Base-by-base conservation (phyloP, 345 rosid species). In the Hypericum perforatum region DNA sequence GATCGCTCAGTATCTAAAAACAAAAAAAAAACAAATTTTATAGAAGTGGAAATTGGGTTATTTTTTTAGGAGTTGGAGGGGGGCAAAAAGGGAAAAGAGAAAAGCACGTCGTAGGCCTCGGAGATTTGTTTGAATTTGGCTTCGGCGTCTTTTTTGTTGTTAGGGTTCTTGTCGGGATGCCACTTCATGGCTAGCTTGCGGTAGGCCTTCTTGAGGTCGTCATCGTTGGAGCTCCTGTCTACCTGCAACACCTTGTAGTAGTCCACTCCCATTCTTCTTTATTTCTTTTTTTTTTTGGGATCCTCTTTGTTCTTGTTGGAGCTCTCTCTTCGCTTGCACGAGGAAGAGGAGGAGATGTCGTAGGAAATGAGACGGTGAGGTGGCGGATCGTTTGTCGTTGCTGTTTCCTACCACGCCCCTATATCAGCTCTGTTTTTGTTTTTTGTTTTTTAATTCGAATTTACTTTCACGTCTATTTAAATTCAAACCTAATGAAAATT, bases 1-100 rank as follows among this genome's bases (percentile, higher is more conserved):
- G 52, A 54, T 65, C 70, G 44, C 70, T 60, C 5, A 65, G 60
- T 43, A 65, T 64, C 70, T 65, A 44, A 51, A 41, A 9, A 3
- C 11, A 48, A 37, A 39, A 43, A 41, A 45, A 32, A 9, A 29
- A 51, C 49, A 29, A 58, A 41, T 15, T 16, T 9, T 32, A 42
- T 7, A 5, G 10, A 39, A 3, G 3, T 4, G 1, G 32, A 22
- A 22, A 22, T 22, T 22, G 32, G 32, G 32, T 22, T n/a, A n/a
- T n/a, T n/a, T 1, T 22, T 22, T 22, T 22, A 22, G 32, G 32
- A 1, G 1, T 22, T 4, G 1, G 32, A 4, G 32, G 32, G 50
- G 14, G 50, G 8, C n/a, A n/a, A n/a, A 8, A 8, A 8, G 14
- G 50, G 50, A 29, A 7, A n/a, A 6, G 6, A 13, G 7, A 13